Base-by-base conservation (phyloP, 306 rosid genomes). In the Delonix regia region DNA sequence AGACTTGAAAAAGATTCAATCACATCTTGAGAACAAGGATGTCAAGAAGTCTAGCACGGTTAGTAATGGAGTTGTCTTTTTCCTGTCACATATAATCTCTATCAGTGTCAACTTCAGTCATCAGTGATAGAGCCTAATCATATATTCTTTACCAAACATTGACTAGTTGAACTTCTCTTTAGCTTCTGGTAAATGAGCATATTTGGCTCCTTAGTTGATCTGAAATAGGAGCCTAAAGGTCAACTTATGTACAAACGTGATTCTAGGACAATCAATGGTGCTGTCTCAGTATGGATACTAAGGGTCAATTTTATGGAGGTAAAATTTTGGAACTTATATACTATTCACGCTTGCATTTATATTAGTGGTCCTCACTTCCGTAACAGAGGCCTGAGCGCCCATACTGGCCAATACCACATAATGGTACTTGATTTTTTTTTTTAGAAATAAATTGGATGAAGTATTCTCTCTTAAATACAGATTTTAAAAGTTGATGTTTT, bases 111-210 rank as follows among this genome's bases (percentile, higher is more conserved):
- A 42, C 67, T 19, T 21, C 39, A 21, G 63, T 34, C 7, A 2
- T 5, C 2, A 28, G 28, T n/a, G 44, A 63, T 47, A 76, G 14
- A 66, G 18, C 25, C 57, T 56, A 16, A 0, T 47, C 33, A 28
- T 1, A 24, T 12, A 48, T 38, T 41, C 33, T 67, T 15, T 16
- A 39, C 64, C 65, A 48, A 59, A 51, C 36, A 70, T 64, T 25
- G 63, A 28, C 49, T 22, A 28, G 28, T 79, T 74, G 64, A 52
- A 66, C 73, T 64, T 80, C 67, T 42, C 15, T 44, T 67, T 56
- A 48, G 85, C 75, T 44, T 66, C 22, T 39, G 19, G 30, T 47
- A 47, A 67, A 79, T 53, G 36, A 69, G 67, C 53, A 52, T 49
- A 47, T 42, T 30, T 27, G 53, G 47, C 75, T 42, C 30, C 25